These are phyloP conservation scores for Physcomitrellopsis africana DNA, from an alignment of 225 moss, liverwort and hornwort species.

Conservation along the genomic window DNA sequence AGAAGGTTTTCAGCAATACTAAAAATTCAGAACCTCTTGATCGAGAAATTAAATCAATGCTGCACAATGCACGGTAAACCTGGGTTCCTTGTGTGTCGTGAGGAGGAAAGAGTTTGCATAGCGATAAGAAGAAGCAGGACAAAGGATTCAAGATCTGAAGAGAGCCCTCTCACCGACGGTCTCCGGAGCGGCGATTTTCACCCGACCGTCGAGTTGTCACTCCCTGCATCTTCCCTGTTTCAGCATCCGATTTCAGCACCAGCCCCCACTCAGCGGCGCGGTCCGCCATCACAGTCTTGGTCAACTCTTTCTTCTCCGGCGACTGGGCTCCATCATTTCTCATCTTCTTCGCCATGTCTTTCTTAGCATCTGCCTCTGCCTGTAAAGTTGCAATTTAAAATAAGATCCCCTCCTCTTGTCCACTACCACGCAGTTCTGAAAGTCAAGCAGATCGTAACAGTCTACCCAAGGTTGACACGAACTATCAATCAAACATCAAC, in stretches of 20 bases:
- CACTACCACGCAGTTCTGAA: too few relatives aligned
- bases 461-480: too few relatives aligned
- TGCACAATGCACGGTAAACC: too few relatives aligned
- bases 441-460: too few relatives aligned
- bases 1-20: too few relatives aligned
- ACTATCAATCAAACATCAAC: too few relatives aligned
- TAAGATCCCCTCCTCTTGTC: too few relatives aligned
- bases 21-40: too few relatives aligned
- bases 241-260: slow-evolving; percentile 64
- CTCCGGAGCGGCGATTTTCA: slow-evolving; percentile 30
- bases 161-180: too few relatives aligned
- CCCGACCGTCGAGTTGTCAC: slow-evolving; percentile 47
- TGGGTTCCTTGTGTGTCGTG: too few relatives aligned
- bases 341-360: slow-evolving; percentile 18
- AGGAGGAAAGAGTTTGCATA: too few relatives aligned
- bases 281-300: slow-evolving; percentile 57
- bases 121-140: neutral
- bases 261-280: slow-evolving; percentile 85
- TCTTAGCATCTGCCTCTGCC: slow-evolving; percentile 30
- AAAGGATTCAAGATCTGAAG: neutral
- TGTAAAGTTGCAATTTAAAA: neutral
- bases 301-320: slow-evolving; percentile 42
- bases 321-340: slow-evolving; percentile 29
- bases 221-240: slow-evolving; percentile 40
- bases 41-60: too few relatives aligned